These are phyloP conservation scores for Cucumis melo DNA, from an alignment of 306 rosid genomes.

Conservation along the genomic window DNA sequence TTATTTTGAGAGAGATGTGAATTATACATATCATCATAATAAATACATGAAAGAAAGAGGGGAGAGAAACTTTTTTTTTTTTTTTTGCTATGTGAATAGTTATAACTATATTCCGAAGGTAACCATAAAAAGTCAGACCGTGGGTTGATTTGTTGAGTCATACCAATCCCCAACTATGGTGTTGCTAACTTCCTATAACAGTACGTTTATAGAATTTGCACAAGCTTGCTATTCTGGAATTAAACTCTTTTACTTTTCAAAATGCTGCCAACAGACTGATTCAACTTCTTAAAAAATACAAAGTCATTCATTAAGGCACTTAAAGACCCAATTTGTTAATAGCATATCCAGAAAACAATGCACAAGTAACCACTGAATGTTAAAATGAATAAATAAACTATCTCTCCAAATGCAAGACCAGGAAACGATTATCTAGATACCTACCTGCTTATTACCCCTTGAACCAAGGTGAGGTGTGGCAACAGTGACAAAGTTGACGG, in stretches of 20 bases:
- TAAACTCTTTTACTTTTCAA: neutral
- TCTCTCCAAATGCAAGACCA: neutral
- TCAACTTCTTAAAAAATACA: neutral
- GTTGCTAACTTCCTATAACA: conserved; percentile 1
- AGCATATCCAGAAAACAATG: neutral
- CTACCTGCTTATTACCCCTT: conserved; percentile 98
- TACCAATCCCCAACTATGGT: neutral
- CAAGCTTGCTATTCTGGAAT: neutral
- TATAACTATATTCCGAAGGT: neutral
- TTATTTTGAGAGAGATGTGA: neutral
- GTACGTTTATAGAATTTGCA: neutral
- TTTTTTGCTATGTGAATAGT: neutral
- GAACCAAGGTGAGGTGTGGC: conserved; percentile 99
- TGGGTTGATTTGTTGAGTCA: neutral
- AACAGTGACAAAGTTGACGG: conserved; percentile 73
- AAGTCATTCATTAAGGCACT: neutral
- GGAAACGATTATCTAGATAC: conserved; percentile 17
- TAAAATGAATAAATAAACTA: neutral
- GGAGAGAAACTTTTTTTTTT: too few species aligned
- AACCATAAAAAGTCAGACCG: neutral
- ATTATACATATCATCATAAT: neutral
- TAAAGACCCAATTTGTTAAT: neutral
- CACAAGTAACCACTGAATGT: conserved; percentile 5
- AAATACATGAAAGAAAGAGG: neutral
- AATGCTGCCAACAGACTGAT: neutral